Evolutionary conservation across 2,329 filamentous ascomycete genomes (phyloP).

Genomic region (Graphilbum sp.): DNA sequence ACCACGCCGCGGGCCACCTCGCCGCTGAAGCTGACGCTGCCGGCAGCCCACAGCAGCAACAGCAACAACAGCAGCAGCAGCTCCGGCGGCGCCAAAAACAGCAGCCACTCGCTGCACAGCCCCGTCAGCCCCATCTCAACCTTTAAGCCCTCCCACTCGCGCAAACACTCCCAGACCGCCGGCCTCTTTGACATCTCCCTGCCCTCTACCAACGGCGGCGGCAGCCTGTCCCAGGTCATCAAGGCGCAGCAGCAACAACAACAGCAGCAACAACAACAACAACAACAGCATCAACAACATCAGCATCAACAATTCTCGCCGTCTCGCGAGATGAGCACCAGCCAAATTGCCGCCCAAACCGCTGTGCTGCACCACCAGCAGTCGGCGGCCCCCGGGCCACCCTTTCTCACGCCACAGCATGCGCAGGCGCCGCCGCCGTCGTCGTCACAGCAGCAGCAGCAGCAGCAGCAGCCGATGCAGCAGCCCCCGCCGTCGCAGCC

Average conservation of each 20-base stretch:
- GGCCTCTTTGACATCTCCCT: slow-evolving; percentile 63
- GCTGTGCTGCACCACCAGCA: slow-evolving; percentile 52
- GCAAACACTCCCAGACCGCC: slow-evolving; percentile 57
- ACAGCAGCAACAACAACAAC: too few species aligned
- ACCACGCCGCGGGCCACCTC: slow-evolving; percentile 20
- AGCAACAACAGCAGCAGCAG: slow-evolving; percentile 10
- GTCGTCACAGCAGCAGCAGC: slow-evolving; percentile 19
- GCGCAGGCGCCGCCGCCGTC: slow-evolving; percentile 15
- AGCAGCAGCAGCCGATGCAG: slow-evolving; percentile 30
- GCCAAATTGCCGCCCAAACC: slow-evolving; percentile 65
- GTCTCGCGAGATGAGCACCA: slow-evolving; percentile 33
- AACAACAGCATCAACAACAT: too few species aligned
- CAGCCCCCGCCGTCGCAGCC: slow-evolving; percentile 32
- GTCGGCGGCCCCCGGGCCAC: too few species aligned
- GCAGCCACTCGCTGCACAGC: slow-evolving; percentile 6
- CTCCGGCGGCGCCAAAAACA: slow-evolving; percentile 1
- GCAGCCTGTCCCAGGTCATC: slow-evolving; percentile 35
- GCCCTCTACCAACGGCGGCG: slow-evolving; percentile 38
- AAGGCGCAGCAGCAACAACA: slow-evolving; percentile 25
- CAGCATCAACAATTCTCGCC: too few species aligned
- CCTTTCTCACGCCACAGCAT: too few species aligned
- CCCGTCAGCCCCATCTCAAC: slow-evolving; percentile 14
- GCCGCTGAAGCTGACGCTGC: slow-evolving; percentile 25
- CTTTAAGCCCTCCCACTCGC: slow-evolving; percentile 24
- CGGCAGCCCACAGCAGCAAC: too few species aligned